These are phyloP conservation scores for Monosporascus sp. DNA, from an alignment of 2,329 filamentous ascomycete genomes.

Conservation along the genomic window DNA sequence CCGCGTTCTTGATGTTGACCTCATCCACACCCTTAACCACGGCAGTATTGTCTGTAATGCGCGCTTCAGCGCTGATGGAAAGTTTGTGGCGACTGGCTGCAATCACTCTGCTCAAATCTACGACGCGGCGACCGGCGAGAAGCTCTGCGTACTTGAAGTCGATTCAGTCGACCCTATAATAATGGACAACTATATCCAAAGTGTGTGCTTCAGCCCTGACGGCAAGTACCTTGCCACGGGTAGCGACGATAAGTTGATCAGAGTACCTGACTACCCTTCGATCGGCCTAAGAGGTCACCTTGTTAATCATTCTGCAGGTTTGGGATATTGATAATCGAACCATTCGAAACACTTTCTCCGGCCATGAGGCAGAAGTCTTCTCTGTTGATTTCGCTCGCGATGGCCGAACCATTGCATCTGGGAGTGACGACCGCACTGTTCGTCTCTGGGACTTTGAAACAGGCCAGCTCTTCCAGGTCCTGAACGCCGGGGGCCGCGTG, in stretches of 20 bases:
- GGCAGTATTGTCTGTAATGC: constrained; percentile 98
- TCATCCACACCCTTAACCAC: constrained; percentile 88
- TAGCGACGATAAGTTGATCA: constrained; percentile 94
- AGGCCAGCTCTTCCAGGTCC: constrained; percentile 72
- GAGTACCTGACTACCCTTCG: constrained; percentile 52
- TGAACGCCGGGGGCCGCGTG: constrained; percentile 93
- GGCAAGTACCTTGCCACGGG: constrained; percentile 91
- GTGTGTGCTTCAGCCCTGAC: constrained; percentile 97
- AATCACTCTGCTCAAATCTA: constrained; percentile 99
- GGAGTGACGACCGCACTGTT: constrained; percentile 89
- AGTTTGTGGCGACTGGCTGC: constrained; percentile 93
- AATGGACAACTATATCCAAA: constrained; percentile 93
- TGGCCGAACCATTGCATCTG: constrained; percentile 89
- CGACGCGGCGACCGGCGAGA: constrained; percentile 80
- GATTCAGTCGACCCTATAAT: constrained; percentile 80
- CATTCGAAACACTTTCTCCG: constrained; percentile 90
- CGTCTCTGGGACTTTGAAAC: constrained; percentile 93
- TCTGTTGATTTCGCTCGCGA: constrained; percentile 92
- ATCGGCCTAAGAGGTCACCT: background rate
- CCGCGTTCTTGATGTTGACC: constrained; percentile 84
- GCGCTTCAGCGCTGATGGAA: constrained; percentile 90
- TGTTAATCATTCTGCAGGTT: constrained; percentile 49
- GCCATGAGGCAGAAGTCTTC: constrained; percentile 98
- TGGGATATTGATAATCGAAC: constrained; percentile 85
- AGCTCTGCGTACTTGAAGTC: constrained; percentile 86